phyloP scores from a whole-genome alignment of 257 asterid species.

The Jacaranda mimosifolia region DNA sequence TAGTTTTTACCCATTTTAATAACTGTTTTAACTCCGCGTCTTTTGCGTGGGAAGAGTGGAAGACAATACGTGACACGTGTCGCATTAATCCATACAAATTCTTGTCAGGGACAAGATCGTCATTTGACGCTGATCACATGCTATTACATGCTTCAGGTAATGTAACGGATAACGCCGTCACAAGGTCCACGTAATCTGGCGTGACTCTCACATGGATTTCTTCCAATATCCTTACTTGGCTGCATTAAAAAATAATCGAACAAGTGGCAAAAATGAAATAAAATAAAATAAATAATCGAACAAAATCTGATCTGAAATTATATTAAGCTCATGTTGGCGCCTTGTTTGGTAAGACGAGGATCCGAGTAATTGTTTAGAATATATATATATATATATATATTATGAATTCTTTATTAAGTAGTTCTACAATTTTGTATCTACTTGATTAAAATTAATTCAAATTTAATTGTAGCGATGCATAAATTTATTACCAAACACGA shows the following conservation, averaged over 20 bases:
- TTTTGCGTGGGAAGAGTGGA: slow-evolving; percentile 5
- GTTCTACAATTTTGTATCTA: too few species aligned
- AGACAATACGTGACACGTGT: neutral
- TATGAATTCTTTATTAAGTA: too few species aligned
- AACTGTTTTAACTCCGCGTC: neutral
- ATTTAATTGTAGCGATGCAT: too few species aligned
- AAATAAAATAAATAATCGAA: too few species aligned
- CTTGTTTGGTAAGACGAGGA: too few species aligned
- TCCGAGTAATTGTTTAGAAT: too few species aligned
- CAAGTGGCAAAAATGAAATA: too few species aligned
- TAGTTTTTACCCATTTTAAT: neutral
- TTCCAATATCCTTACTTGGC: slow-evolving; percentile 21
- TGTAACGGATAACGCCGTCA: slow-evolving; percentile 33
- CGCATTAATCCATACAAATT: neutral
- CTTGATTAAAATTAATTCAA: too few species aligned
- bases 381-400: too few species aligned
- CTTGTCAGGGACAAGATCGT: slow-evolving; percentile 1
- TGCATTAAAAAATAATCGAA: neutral
- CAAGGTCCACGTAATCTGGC: slow-evolving; percentile 18
- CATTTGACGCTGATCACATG: neutral
- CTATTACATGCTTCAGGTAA: neutral
- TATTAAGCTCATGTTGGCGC: too few species aligned
- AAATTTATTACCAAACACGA: too few species aligned
- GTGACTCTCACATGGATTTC: slow-evolving; percentile 1
- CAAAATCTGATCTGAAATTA: neutral